Evolutionary conservation across 495 filamentous ascomycete species (phyloP), one percentile per base, ranked within the genome.

Genomic region (Pyrenula massariospora): DNA sequence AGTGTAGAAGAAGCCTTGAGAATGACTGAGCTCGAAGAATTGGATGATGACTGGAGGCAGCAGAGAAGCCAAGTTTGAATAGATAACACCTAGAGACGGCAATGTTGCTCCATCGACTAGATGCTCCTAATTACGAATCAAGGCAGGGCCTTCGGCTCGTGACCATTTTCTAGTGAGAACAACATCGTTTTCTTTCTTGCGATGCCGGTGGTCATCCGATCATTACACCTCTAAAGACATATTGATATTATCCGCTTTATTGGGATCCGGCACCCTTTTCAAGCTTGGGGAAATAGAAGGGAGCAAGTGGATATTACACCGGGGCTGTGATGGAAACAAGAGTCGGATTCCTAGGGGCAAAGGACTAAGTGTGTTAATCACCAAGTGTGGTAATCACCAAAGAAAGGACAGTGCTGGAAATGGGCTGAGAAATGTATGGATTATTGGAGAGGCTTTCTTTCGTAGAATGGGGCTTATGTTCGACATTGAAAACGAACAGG

Each of bases 1-100:
- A 84, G 84, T 63, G 89, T 98, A 10, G 83, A 89, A 36, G 86
- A 94, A 63, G 93, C 93, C 20, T 66, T 96, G 62, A 81, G 81
- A 56, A 65, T 91, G 71, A 86, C 86, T 2, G 90, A 95, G 68
- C 67, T 82, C 11, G 85, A 90, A 60, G 66, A 66, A 1, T 68
- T 57, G 58, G 56, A 2, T 52, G 23, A 52, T n/a, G 20, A 0
- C 53, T 52, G 31, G 31, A 42, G 31, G 31, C 31, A 15, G 15
- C 8, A 42, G 15, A 42, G 31, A 15, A 15, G 31, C 31, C 31
- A 42, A 42, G 31, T 42, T 5, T 42, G 31, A 42, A 42, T 15
- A 42, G 5, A 42, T 15, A 15, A 42, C 15, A 42, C n/a, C n/a
- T n/a, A n/a, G n/a, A n/a, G n/a, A n/a, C n/a, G n/a, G n/a, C n/a